phyloP scores from a whole-genome alignment of 2,329 filamentous ascomycete species.

The Sarocladiaceae sp. region DNA sequence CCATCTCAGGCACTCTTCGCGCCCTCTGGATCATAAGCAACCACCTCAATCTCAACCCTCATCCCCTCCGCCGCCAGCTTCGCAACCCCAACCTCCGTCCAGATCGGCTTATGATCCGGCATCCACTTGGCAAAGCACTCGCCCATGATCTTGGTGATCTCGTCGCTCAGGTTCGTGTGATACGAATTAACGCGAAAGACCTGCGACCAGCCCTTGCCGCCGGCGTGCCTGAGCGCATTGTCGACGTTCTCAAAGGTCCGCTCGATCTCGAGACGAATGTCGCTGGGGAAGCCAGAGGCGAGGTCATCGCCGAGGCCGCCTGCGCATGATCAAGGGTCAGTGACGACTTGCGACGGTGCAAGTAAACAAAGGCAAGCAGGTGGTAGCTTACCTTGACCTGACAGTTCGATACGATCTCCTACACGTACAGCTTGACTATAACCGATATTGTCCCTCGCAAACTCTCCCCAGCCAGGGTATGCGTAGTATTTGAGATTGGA shows the following conservation, averaged over 20 bases:
- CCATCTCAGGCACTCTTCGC: too few species aligned
- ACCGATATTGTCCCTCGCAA: conserved; percentile 22
- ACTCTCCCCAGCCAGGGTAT: conserved; percentile 24
- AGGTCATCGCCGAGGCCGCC: conserved; percentile 23
- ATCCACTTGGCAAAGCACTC: conserved; percentile 41
- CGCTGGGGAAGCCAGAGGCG: conserved; percentile 24
- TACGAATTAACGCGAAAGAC: conserved; percentile 42
- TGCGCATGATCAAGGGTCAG: conserved; percentile 7
- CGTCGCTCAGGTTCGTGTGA: conserved; percentile 31
- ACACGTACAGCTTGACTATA: conserved; percentile 45
- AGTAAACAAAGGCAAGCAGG: background rate
- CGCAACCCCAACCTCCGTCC: conserved; percentile 44
- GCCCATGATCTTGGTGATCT: conserved; percentile 31
- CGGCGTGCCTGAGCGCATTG: conserved; percentile 37
- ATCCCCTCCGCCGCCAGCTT: conserved; percentile 40
- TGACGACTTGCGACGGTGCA: background rate
- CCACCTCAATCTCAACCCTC: conserved; percentile 51
- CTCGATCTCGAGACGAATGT: conserved; percentile 36
- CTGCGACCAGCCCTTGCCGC: conserved; percentile 47
- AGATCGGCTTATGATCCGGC: conserved; percentile 43
- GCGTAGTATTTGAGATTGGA: conserved; percentile 22
- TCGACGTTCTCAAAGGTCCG: conserved; percentile 51
- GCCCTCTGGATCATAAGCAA: conserved; percentile 8
- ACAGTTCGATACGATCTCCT: conserved; percentile 38
- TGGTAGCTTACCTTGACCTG: conserved; percentile 36